phyloP scores from a whole-genome alignment of 257 asterid genomes.

The Jasminum sambac region DNA sequence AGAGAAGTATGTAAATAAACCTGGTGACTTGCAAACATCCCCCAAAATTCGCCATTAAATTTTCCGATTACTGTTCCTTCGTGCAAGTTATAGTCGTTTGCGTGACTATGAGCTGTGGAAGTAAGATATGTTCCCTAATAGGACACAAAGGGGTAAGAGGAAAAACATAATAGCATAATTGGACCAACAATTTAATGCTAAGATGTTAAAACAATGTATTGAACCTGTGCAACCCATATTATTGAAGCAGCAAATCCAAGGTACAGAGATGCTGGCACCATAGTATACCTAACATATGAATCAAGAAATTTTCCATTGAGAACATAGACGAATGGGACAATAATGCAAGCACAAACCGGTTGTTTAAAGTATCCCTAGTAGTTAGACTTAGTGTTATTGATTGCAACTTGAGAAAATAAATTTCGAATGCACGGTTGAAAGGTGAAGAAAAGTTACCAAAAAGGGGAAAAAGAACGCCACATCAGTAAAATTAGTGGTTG shows the following conservation, averaged over 20 bases:
- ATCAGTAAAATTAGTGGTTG: no score
- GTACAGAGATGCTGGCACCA: conserved; percentile 91
- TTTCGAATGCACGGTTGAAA: no score
- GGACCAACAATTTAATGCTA: neutral
- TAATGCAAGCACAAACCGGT: conserved; percentile 1
- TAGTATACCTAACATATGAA: conserved; percentile 67
- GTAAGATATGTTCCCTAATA: conserved; percentile 90
- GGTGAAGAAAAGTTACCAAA: no score
- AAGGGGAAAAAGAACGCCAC: no score
- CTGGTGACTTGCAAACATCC: conserved; percentile 91
- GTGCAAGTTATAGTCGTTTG: conserved; percentile 52
- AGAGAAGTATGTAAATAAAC: conserved; percentile 33
- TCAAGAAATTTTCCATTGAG: conserved; percentile 2
- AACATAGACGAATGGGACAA: neutral
- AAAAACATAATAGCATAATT: neutral
- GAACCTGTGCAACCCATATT: conserved; percentile 97
- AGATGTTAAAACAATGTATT: neutral
- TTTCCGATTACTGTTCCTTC: conserved; percentile 79
- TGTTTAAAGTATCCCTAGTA: neutral
- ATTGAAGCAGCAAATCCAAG: conserved; percentile 93
- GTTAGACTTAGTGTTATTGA: conserved; percentile 8
- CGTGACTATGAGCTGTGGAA: conserved; percentile 72
- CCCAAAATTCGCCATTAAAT: conserved; percentile 88
- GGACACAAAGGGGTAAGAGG: conserved; percentile 16
- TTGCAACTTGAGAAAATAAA: no score